A percentile compares a stretch with the other conserved stretches of the same genome.
These are phyloP conservation scores for Mentha longifolia DNA, from an alignment of 257 asterid genomes.

Conservation along the genomic window DNA sequence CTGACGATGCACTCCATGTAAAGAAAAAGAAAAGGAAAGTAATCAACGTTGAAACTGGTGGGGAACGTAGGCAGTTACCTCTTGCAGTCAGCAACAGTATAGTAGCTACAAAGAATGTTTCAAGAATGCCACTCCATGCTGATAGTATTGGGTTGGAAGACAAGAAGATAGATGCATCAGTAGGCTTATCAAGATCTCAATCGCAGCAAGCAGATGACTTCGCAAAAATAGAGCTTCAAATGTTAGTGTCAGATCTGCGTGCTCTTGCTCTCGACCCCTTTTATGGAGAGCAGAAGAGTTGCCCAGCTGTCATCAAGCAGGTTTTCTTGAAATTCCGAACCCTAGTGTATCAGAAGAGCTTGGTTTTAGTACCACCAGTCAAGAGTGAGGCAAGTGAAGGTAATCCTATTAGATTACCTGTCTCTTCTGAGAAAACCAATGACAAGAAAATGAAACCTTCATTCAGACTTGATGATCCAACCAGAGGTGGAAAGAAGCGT, in stretches of 20 bases:
- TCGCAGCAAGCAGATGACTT: conserved; percentile 38
- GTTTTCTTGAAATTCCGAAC: conserved; percentile 67
- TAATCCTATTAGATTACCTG: conserved; percentile 33
- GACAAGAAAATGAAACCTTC: conserved; percentile 53
- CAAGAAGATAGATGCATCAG: conserved; percentile 27
- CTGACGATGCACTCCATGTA: conserved; percentile 43
- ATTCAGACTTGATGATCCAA: conserved; percentile 56
- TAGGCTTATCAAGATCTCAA: conserved; percentile 33
- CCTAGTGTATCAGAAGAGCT: conserved; percentile 77
- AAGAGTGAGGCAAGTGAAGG: conserved; percentile 52
- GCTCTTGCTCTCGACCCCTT: conserved; percentile 78
- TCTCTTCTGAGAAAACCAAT: background rate
- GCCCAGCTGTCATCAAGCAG: conserved; percentile 46
- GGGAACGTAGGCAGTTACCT: conserved; percentile 37
- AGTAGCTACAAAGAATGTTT: conserved; percentile 32
- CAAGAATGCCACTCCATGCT: conserved; percentile 32
- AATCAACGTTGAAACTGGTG: conserved; percentile 28
- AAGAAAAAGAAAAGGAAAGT: conserved; percentile 61
- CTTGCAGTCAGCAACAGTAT: conserved; percentile 29
- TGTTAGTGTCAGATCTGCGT: conserved; percentile 52
- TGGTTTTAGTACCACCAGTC: conserved; percentile 39
- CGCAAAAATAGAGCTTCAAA: conserved; percentile 43
- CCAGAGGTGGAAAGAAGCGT: conserved; percentile 71
- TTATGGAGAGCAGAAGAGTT: conserved; percentile 44
- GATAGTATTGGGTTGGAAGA: conserved; percentile 33